Evolutionary conservation across 805 yeast species (phyloP).

Genomic region (Sungouiozyma ichnusensis): DNA sequence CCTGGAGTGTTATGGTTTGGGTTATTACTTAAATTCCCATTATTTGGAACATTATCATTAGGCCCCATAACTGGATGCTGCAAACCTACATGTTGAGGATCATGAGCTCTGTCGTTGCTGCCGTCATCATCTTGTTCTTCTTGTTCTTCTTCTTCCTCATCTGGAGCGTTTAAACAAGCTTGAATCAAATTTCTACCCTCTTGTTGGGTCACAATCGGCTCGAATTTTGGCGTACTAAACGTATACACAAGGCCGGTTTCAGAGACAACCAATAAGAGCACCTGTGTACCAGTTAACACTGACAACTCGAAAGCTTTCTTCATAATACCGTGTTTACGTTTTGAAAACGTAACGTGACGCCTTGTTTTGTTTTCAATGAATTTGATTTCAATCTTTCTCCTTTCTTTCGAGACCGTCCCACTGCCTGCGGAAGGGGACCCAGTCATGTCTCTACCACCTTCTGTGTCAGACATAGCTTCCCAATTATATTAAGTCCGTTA

Average conservation of each 20-base stretch:
- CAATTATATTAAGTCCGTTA: background rate
- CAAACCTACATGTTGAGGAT: background rate
- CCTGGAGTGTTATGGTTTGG: slow-evolving; percentile 3
- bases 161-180: slow-evolving; percentile 97
- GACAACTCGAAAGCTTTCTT: slow-evolving; percentile 98
- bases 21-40: slow-evolving; percentile 1
- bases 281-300: slow-evolving; percentile 96
- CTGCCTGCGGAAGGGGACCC: background rate
- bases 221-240: slow-evolving; percentile 97
- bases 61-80: slow-evolving; percentile 1
- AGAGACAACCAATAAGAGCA: slow-evolving; percentile 82
- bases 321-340: slow-evolving; percentile 98
- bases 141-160: slow-evolving; percentile 61
- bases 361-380: slow-evolving; percentile 96
- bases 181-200: slow-evolving; percentile 96
- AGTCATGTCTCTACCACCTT: background rate
- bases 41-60: background rate
- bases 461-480: background rate
- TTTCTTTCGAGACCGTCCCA: slow-evolving; percentile 32
- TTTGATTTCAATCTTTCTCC: slow-evolving; percentile 91
- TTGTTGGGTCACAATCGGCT: slow-evolving; percentile 92
- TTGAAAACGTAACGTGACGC: slow-evolving; percentile 95
- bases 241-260: slow-evolving; percentile 99
- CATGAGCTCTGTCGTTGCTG: slow-evolving; percentile 9
- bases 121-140: slow-evolving; percentile 43